Conservation (phyloP, 2,329 filamentous ascomycete genomes). For the Cordyceps fumosorosea region DNA sequence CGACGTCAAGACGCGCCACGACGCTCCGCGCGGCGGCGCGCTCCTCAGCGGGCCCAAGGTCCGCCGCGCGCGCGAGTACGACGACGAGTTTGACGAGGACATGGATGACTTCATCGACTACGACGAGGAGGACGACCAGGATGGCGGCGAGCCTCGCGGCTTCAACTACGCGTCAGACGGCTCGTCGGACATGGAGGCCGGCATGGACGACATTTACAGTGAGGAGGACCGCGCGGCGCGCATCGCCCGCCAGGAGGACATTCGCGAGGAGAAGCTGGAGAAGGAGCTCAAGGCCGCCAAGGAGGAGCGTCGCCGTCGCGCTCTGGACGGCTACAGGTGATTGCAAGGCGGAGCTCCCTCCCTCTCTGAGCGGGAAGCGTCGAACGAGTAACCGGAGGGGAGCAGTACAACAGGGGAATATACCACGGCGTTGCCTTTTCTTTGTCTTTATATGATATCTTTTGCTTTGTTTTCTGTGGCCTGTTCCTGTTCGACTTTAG, state of each 20-base stretch:
- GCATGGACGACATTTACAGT: constrained; percentile 63
- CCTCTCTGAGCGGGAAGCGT: background rate
- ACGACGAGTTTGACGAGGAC: constrained; percentile 58
- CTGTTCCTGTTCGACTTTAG: background rate
- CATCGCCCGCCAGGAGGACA: constrained; percentile 61
- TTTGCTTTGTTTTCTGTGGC: background rate
- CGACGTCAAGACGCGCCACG: constrained; percentile 23
- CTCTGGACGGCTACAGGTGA: constrained; percentile 21
- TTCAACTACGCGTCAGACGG: constrained; percentile 57
- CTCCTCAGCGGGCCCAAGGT: constrained; percentile 29
- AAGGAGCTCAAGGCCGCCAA: constrained; percentile 56
- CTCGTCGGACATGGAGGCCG: constrained; percentile 75
- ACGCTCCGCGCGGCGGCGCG: constrained; percentile 32
- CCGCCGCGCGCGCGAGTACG: constrained; percentile 33
- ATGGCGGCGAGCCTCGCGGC: constrained; percentile 26
- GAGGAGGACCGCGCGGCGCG: constrained; percentile 60
- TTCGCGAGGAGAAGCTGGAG: constrained; percentile 56
- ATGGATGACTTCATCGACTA: constrained; percentile 57
- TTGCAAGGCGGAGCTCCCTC: background rate
- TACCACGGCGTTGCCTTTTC: constrained; percentile 9
- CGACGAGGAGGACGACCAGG: constrained; percentile 43
- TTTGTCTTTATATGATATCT: background rate
- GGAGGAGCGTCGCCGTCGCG: constrained; percentile 44
- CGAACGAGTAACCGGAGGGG: background rate
- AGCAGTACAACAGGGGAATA: background rate